Base-by-base conservation (phyloP, 2,329 filamentous ascomycete genomes). In the Apiospora aurea region DNA sequence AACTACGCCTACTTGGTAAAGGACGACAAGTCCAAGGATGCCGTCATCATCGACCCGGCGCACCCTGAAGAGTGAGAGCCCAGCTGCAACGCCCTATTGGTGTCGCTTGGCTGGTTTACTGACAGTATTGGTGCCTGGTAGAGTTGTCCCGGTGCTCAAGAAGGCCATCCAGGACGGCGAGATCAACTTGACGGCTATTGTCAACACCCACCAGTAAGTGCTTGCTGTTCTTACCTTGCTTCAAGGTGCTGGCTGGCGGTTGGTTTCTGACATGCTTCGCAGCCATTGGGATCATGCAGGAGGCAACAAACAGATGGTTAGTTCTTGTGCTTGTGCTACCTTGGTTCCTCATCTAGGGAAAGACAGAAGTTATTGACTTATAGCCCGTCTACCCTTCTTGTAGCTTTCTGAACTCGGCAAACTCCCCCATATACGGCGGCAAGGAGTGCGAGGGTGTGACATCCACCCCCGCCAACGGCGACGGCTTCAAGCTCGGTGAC, bases 161-260 rank as follows among this genome's bases (percentile, higher is more conserved):
- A 88, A 95, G 75, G 91, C 93, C 73, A 92, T 94, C 7, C 83
- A 90, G 53, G 84, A 86, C 29, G 92, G 92, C 21, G 89, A 90
- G 76, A 94, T 97, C 79, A 95, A 97, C 77, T 84, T 99, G 74
- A 95, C 89, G 34, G 93, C 92, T 69, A 97, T 99, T 79, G 91
- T 98, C 78, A 99, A 99, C 80, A 99, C 96, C 1, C 96, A 99
- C 79, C 96, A 98, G 95, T 97, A 85, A 83, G 93, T 82, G n/a
- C n/a, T 34, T 67, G 11, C 26, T 2, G 4, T 64, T 64, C 18
- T 6, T 44, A 34, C 64, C 26, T 44, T 34, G 29, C 24, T 61
- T 34, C n/a, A 44, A 69, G 6, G 14, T 49, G 51, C 13, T 51
- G 51, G 29, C 16, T 49, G 29, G 21, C 3, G 53, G 18, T 43